Conservation (phyloP, 352 stramenopile species). For the Pythium guiyangense region DNA sequence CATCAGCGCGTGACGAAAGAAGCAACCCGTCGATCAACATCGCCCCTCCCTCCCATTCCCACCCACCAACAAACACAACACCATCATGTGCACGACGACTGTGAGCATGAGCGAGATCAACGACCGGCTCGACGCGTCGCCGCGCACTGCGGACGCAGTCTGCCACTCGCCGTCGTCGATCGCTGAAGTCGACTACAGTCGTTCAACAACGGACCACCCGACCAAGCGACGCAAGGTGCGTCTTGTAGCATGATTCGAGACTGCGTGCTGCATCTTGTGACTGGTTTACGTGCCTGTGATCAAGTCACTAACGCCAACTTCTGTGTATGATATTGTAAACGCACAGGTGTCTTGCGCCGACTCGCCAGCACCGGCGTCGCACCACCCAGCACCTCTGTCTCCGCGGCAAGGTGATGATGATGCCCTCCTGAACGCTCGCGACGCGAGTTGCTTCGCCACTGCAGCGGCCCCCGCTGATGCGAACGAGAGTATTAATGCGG, state of each 20-base stretch:
- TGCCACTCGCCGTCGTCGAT: conserved; percentile 67
- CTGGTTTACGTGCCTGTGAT: too few species aligned
- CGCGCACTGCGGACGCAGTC: conserved; percentile 13
- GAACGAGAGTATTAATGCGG: conserved; percentile 67
- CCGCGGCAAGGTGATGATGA: conserved; percentile 33
- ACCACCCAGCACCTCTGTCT: conserved; percentile 3
- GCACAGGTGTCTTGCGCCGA: conserved; percentile 7
- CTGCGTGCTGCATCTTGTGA: neutral
- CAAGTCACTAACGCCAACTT: neutral
- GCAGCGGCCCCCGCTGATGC: conserved; percentile 14
- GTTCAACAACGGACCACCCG: neutral
- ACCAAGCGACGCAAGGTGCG: conserved; percentile 29
- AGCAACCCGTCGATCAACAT: neutral
- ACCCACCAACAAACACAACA: neutral
- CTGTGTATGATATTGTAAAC: neutral
- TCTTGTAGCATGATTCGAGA: neutral
- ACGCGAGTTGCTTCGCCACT: conserved; percentile 25
- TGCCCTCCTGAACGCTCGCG: conserved; percentile 15
- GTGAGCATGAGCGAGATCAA: conserved; percentile 21
- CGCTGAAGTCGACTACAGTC: conserved; percentile 39
- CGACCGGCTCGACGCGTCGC: conserved; percentile 24
- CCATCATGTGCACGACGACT: conserved; percentile 25
- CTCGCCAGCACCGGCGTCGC: neutral
- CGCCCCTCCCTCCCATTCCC: neutral
- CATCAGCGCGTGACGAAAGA: neutral